A percentile compares a stretch with the other conserved stretches of the same genome.
Conservation (phyloP, 225 moss, liverwort and hornwort genomes). For the Pseudisothecium myosuroides region DNA sequence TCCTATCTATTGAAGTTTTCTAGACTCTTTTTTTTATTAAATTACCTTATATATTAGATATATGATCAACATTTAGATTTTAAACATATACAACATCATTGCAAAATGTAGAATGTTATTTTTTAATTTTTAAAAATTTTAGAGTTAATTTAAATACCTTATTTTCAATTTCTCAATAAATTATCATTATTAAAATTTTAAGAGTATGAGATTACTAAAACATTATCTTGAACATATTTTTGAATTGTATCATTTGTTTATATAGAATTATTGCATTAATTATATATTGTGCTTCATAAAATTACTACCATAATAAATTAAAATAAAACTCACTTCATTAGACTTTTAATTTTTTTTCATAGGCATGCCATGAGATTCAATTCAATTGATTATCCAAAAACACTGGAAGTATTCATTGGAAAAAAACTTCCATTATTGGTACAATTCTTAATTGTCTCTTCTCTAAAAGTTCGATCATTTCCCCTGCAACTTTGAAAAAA, state of each 20-base stretch:
- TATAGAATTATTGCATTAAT: too few relatives aligned
- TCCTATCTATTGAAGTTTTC: neutral
- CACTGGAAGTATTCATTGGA: neutral
- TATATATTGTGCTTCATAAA: neutral
- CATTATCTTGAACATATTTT: fast-evolving
- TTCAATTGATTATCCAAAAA: fast-evolving
- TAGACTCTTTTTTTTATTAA: neutral
- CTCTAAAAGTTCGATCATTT: neutral
- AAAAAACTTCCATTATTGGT: neutral
- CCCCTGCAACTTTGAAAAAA: neutral
- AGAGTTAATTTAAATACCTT: neutral
- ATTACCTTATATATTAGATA: fast-evolving
- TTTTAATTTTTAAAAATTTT: fast-evolving
- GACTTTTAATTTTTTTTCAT: neutral
- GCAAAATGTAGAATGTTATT: neutral
- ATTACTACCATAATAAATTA: fast-evolving
- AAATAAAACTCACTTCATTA: neutral
- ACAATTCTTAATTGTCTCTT: too few relatives aligned
- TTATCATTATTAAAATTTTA: neutral
- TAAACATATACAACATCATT: neutral
- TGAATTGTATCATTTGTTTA: neutral
- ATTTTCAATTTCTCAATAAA: neutral
- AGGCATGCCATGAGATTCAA: neutral
- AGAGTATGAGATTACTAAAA: neutral
- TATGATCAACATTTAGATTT: neutral